Base-by-base conservation (phyloP, 148 eudicot genomes). In the Chenopodium suecicum region DNA sequence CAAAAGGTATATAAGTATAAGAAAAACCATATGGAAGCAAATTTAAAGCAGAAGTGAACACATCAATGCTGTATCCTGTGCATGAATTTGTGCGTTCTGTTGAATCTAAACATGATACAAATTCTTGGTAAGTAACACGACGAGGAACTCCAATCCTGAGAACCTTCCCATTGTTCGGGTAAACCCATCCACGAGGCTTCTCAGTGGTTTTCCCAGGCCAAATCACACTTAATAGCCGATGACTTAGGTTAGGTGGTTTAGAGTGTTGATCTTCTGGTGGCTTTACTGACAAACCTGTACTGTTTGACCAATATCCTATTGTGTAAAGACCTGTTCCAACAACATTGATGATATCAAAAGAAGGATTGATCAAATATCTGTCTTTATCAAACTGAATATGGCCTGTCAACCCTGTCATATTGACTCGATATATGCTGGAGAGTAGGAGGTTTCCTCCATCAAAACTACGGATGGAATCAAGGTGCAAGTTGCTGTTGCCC, bases 151-250 rank as follows among this genome's bases (percentile, higher is more conserved):
- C 98, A 67, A 94, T 90, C 82, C 85, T 90, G 69, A 94, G 82
- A 56, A 9, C 79, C 83, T 73, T 85, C 32, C 94, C 95, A 73
- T 85, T 87, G 83, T 83, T 78, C 2, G 94, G 91, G 67, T 90
- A 90, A 80, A 89, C 91, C 97, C 98, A 92, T 52, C 97, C 98
- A 0, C 95, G 91, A 68, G 98, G 98, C 78, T 72, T 92, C 47
- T 72, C 80, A 10, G 79, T 65, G 16, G 88, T 87, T 74, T 83
- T 77, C 44, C 98, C 98, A 1, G 97, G 97, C 98, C 97, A 94
- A 56, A 94, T 62, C 34, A 89, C 92, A 46, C 70, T 50, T 23
- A 34, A 52, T 12, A 94, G 82, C 62, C 78, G 76, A 54, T 83
- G 87, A 75, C 31, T 86, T 20, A 87, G 80, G 50, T 86, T 86